Evolutionary conservation across 2,329 filamentous ascomycete species (phyloP), one percentile per base, ranked within the genome.

Genomic region (Podosphaera leucotricha): DNA sequence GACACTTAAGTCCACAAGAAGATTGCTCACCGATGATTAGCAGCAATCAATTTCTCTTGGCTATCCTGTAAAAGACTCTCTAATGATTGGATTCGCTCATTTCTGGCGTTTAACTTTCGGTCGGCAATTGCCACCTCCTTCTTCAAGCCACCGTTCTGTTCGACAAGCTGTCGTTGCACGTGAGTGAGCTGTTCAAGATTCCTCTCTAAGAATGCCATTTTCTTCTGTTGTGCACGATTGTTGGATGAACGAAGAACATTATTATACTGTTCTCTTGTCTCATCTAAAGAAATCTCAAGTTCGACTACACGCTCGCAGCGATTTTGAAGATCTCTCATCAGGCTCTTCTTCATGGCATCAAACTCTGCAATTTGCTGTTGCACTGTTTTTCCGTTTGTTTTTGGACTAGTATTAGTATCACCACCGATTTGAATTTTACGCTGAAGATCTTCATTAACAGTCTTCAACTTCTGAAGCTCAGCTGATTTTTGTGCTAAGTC

Each of bases 61-160:
- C 84, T 92, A 61, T 98, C 90, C 61, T 93, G 85, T 55, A 98
- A 70, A 57, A 98, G 66, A 57, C 73, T 79, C 66, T 98, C 90
- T 39, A 98, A 68, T 60, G 82, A 92, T 61, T 92, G 79, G 59
- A 98, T 98, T 46, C 90, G 80, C 68, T 98, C 90, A 59, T 95
- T 95, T 54, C 90, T 72, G 20, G 90, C 90, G 60, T 92, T 92
- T 49, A 98, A 70, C 64, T 98, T 98, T 54, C 90, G 76, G 68
- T 98, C 90, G 0, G 90, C 90, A 59, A 98, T 98, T 45, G 90
- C 90, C 45, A 98, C 90, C 64, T 98, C 90, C 69, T 98, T 95
- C 76, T 98, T 98, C 56, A 98, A 69, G 49, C 79, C 80, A 53
- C 83, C 83, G 64, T 98, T 98, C 63, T 98, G 90, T 66, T 98